Percentiles rank a stretch among this genome's conserved stretches.
phyloP scores from a whole-genome alignment of 2,329 filamentous ascomycete species.

The Aspergillus tubingensis region DNA sequence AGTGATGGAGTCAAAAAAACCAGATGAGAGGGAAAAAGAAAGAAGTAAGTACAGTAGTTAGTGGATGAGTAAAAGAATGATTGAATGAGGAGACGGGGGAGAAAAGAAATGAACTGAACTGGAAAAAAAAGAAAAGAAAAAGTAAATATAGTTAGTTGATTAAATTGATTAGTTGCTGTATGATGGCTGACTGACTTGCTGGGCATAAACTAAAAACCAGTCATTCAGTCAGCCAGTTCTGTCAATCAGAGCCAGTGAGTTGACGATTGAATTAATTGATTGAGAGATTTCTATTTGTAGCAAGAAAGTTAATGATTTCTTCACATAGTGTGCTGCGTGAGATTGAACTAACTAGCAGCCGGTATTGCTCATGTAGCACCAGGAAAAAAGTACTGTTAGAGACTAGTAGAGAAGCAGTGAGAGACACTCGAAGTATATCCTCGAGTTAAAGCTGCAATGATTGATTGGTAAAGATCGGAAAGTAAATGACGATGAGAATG shows the following conservation, averaged over 20 bases:
- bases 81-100: background rate
- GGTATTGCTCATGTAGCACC: too few relatives aligned
- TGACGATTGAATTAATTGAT: background rate
- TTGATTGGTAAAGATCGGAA: background rate
- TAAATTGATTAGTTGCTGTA: too few relatives aligned
- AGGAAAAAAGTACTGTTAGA: too few relatives aligned
- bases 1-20: constrained; percentile 1
- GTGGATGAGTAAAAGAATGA: background rate
- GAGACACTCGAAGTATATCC: too few relatives aligned
- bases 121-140: background rate
- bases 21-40: background rate
- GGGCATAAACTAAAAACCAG: background rate
- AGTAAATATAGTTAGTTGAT: background rate
- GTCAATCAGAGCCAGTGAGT: background rate
- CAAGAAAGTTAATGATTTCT: too few relatives aligned
- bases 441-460: too few relatives aligned
- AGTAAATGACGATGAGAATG: background rate
- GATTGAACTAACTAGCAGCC: background rate
- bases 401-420: too few relatives aligned
- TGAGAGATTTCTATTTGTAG: too few relatives aligned
- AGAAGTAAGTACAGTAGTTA: background rate
- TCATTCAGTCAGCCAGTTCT: background rate
- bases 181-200: too few relatives aligned
- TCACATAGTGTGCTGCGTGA: background rate
- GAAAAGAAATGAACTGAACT: background rate